Evolutionary conservation across 2,329 filamentous ascomycete species (phyloP).

Genomic region (Esteya vermicola): DNA sequence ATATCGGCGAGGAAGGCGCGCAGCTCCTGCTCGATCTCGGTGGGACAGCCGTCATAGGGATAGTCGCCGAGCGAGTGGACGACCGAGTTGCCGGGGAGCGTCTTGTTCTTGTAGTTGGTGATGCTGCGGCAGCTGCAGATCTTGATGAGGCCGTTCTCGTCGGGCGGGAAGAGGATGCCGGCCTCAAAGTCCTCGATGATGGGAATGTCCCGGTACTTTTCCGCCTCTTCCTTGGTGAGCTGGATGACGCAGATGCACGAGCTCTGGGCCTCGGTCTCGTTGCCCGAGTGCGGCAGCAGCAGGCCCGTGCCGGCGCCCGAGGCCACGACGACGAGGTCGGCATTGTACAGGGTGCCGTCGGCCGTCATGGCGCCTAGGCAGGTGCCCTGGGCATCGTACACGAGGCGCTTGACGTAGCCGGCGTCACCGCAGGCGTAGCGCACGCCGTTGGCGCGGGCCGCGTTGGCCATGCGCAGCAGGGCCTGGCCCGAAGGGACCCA

Average conservation of each 20-base stretch:
- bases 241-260: constrained; percentile 47
- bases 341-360: constrained; percentile 14
- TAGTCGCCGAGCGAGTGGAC: constrained; percentile 5
- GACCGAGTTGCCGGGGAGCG: constrained; percentile 5
- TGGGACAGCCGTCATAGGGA: constrained; percentile 18
- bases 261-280: constrained; percentile 39
- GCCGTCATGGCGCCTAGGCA: constrained; percentile 16
- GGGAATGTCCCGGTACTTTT: constrained; percentile 39
- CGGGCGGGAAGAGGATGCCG: constrained; percentile 4
- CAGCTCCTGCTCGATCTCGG: constrained; percentile 31
- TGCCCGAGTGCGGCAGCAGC: constrained; percentile 28
- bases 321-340: constrained; percentile 32
- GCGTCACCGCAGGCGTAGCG: constrained; percentile 1
- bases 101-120: constrained; percentile 2
- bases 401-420: neutral
- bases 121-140: constrained; percentile 1
- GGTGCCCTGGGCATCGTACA: constrained; percentile 11
- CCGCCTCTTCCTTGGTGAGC: constrained; percentile 37
- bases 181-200: constrained; percentile 30
- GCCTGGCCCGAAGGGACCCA: constrained; percentile 5
- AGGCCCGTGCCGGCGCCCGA: constrained; percentile 11
- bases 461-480: constrained; percentile 3
- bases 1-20: constrained; percentile 29
- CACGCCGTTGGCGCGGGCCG: constrained; percentile 2
- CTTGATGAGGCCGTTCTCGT: constrained; percentile 4